A percentile compares a stretch with the other conserved stretches of the same genome.
These are phyloP conservation scores for Alternaria dauci DNA, from an alignment of 2,329 filamentous ascomycete species.

Conservation along the genomic window DNA sequence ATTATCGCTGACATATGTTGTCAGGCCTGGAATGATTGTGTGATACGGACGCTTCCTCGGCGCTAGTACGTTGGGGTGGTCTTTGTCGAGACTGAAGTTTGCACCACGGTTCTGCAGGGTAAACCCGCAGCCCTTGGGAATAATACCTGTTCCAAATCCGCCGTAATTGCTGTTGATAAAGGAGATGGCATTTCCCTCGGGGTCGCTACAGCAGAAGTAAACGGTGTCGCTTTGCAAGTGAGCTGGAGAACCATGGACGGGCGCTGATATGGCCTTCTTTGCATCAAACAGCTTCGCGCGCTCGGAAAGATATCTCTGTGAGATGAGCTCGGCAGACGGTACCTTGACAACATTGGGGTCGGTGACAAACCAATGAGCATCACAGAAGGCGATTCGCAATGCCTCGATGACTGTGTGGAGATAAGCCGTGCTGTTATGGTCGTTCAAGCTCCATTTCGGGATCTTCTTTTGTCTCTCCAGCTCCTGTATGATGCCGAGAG, in stretches of 20 bases:
- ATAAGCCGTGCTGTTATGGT: conserved; percentile 79
- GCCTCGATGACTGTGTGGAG: conserved; percentile 89
- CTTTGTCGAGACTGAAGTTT: conserved; percentile 76
- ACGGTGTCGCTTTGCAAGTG: conserved; percentile 90
- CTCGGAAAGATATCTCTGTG: conserved; percentile 75
- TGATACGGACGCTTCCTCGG: conserved; percentile 92
- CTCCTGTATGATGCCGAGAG: conserved; percentile 88
- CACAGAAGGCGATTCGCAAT: conserved; percentile 87
- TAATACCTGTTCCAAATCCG: conserved; percentile 86
- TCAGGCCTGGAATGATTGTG: conserved; percentile 93
- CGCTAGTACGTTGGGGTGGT: conserved; percentile 81
- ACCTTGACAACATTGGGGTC: conserved; percentile 79
- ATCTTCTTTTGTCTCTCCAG: conserved; percentile 80
- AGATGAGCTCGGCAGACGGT: conserved; percentile 74
- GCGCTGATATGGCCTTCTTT: conserved; percentile 59
- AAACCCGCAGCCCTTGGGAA: conserved; percentile 87
- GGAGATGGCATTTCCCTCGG: conserved; percentile 84
- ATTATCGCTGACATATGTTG: conserved; percentile 78
- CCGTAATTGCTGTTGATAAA: conserved; percentile 97
- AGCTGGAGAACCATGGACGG: conserved; percentile 77
- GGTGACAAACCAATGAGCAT: conserved; percentile 88
- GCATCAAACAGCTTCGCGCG: conserved; percentile 70
- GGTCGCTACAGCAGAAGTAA: conserved; percentile 87
- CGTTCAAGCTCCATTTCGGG: conserved; percentile 70
- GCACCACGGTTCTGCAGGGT: conserved; percentile 92